Evolutionary conservation across 768 basidiomycete genomes (phyloP).

Genomic region (Podaxis sp.): DNA sequence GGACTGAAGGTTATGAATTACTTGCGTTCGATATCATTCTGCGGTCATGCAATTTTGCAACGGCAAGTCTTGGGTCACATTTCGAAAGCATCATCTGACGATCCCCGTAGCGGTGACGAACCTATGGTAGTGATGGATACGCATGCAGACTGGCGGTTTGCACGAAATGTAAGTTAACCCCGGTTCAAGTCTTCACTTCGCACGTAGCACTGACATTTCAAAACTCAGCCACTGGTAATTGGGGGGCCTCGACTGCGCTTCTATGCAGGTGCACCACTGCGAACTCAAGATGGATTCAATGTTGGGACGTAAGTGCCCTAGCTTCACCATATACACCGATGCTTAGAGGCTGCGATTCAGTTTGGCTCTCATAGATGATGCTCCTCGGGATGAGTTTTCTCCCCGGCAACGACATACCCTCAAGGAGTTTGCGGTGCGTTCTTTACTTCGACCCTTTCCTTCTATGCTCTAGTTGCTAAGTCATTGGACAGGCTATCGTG

Average conservation of each 20-base stretch:
- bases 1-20: conserved; percentile 40
- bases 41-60: conserved; percentile 81
- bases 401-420: conserved; percentile 88
- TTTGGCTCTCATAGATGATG: conserved; percentile 81
- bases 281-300: conserved; percentile 89
- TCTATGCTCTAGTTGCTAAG: not conserved
- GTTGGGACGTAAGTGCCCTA: conserved; percentile 66
- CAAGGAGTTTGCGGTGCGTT: conserved; percentile 81
- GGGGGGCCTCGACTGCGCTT: conserved; percentile 75
- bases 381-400: conserved; percentile 80
- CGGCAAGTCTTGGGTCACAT: conserved; percentile 42
- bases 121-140: conserved; percentile 86
- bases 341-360: conserved; percentile 33
- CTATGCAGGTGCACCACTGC: conserved; percentile 88
- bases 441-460: conserved; percentile 1
- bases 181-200: not conserved
- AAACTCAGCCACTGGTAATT: conserved; percentile 63
- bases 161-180: conserved; percentile 61
- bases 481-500: conserved; percentile 62
- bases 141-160: conserved; percentile 83
- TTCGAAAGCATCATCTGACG: conserved; percentile 8
- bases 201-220: not conserved
- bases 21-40: conserved; percentile 68
- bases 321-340: not conserved
- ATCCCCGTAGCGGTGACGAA: conserved; percentile 65